phyloP scores from a whole-genome alignment of 169 alveolate species.

The Plasmodium cynomolgi region DNA sequence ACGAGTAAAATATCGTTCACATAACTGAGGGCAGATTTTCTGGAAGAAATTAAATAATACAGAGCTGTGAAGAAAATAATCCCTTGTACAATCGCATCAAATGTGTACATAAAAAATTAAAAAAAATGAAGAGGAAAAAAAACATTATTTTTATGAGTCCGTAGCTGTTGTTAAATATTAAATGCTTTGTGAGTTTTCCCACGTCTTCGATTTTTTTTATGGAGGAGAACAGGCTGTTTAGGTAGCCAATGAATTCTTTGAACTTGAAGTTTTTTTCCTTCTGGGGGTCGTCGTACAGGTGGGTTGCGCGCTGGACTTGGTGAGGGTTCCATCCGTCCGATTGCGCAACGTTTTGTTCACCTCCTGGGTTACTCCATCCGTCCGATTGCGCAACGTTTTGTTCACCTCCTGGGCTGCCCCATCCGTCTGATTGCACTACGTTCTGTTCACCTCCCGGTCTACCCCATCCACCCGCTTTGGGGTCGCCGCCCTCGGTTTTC shows the following conservation, averaged over 20 bases:
- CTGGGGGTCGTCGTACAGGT: constrained; percentile 15
- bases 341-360: background rate
- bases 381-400: background rate
- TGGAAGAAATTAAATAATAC: constrained; percentile 76
- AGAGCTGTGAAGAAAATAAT: constrained; percentile 78
- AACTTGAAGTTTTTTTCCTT: constrained; percentile 40
- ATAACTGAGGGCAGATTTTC: constrained; percentile 63
- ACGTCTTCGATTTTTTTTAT: constrained; percentile 66
- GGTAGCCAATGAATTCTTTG: constrained; percentile 36
- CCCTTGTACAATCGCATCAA: constrained; percentile 78
- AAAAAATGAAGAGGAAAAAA: constrained; percentile 64
- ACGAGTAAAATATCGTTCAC: constrained; percentile 77
- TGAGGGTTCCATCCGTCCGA: background rate
- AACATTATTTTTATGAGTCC: constrained; percentile 75
- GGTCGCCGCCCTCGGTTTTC: too few relatives aligned
- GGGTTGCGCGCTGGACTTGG: background rate
- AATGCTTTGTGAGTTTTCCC: constrained; percentile 47
- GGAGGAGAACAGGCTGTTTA: constrained; percentile 52
- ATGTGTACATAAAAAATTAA: constrained; percentile 76
- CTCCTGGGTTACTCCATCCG: background rate
- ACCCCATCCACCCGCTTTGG: background rate
- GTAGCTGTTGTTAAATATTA: constrained; percentile 68
- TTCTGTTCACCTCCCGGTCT: background rate
- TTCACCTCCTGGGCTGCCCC: background rate
- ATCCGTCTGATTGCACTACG: background rate